Base-by-base conservation (phyloP, 768 basidiomycete genomes). In the Pholiota molesta region DNA sequence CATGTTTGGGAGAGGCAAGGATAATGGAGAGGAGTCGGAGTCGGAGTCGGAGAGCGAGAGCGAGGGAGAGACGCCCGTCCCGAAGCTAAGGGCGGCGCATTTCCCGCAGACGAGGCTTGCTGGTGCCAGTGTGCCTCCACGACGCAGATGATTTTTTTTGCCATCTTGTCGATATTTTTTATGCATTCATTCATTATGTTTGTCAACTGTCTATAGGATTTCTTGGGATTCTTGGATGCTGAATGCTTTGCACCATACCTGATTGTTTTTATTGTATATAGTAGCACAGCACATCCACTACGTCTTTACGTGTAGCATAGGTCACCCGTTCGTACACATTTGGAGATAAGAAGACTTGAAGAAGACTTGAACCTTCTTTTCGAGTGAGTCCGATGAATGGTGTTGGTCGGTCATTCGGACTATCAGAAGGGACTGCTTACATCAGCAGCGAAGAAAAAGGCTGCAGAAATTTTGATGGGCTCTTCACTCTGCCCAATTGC, bases 31-130 rank as follows among this genome's bases (percentile, higher is more conserved):
- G 44, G 72, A 75, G 37, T 70, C 71, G 26, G 76, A 79, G 6
- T 79, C 78, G 14, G 80, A 80, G 4, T 79, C 78, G 17, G 80
- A 78, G 3, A 80, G 81, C 0, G 82, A 79, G 19, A 79, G 79
- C 0, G 82, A 79, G 6, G 81, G 83, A 4, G 81, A 81, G 40
- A 78, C 78, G 0, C n/a, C 47, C 23, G 81, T 75, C 42, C 73
- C 65, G 42, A 68, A 67, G 33, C 35, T 58, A 45, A 66, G 69
- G 26, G 67, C 62, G 45, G 86, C 82, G n/a, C 89, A 90, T 71
- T 89, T 91, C 60, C 89, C 89, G 31, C 78, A 73, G 63, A 77
- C 77, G 11, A 79, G 85, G 59, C 76, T 79, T 61, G 90, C 90
- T 40, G 87, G 87, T 55, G 35, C 55, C 9, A 40, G 55, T 26